Evolutionary conservation across 495 filamentous ascomycete species (phyloP), one percentile per base, ranked within the genome.

Genomic region (Clohesyomyces aquaticus): DNA sequence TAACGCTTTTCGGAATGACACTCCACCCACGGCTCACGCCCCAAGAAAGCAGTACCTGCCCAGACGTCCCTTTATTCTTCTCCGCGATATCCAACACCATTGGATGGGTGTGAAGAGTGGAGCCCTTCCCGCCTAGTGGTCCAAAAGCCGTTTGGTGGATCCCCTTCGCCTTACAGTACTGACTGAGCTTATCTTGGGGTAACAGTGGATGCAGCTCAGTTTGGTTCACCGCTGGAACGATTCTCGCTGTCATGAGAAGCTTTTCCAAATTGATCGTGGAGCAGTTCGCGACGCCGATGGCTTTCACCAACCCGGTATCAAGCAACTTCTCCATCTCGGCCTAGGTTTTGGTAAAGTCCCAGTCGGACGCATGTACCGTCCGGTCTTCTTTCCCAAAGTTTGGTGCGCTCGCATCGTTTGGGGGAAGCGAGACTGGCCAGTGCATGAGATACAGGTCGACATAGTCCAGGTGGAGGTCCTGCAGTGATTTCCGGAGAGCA

Each of bases 1-100:
- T 67, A 25, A 47, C 45, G 25, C 65, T 68, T 66, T 76, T 76
- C 21, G 74, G 74, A 19, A 76, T 76, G 9, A 76, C 74, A 26
- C 59, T 67, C 18, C 68, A 71, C 1, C 71, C 71, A 35, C 74
- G 26, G 11, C 26, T 46, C 59, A 74, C 69, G 18, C 74, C 74
- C 72, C 72, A 76, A 22, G 58, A 54, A 11, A 76, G 58, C 32
- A 69, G 62, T 0, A 73, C 71, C 50, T 76, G 74, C 18, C 72
- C 71, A 11, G 68, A 21, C 1, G 64, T 76, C 48, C 69, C 68
- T n/a, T 61, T 51, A 8, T 61, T 56, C 48, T 72, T 63, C 27
- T 63, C 45, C 4, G 72, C 74, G 56, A 76, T 76, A 28, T 72
- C 55, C 11, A n/a, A 18, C 3, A 73, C 25, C 8, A 69, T 65